phyloP scores from a whole-genome alignment of 2,329 filamentous ascomycete genomes.

The Huntiella decipiens region DNA sequence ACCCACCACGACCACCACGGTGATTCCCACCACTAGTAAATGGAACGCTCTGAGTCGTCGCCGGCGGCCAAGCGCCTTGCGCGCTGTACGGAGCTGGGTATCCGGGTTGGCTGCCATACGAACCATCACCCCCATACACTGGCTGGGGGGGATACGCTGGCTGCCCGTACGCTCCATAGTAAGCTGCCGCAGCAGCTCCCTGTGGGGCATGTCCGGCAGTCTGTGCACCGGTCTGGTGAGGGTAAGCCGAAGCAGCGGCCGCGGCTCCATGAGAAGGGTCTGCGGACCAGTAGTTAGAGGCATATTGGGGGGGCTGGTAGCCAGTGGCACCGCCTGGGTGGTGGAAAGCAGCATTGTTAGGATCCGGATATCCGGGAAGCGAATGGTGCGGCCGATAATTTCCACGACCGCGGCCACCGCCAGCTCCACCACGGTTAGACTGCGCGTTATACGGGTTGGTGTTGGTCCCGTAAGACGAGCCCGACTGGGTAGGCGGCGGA shows the following conservation, averaged over 20 bases:
- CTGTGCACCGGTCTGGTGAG: slow-evolving; percentile 3
- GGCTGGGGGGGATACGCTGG: slow-evolving; percentile 26
- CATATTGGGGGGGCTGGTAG: slow-evolving; percentile 41
- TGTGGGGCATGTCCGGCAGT: slow-evolving; percentile 1
- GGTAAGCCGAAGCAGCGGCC: slow-evolving; percentile 7
- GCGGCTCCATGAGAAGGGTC: slow-evolving; percentile 6
- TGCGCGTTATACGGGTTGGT: slow-evolving; percentile 13
- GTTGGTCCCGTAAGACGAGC: slow-evolving; percentile 28
- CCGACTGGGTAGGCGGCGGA: slow-evolving; percentile 24
- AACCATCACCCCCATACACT: slow-evolving; percentile 22
- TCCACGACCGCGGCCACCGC: slow-evolving; percentile 6
- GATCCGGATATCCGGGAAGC: slow-evolving; percentile 20
- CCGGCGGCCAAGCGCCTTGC: slow-evolving; percentile 20
- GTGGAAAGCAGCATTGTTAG: slow-evolving; percentile 25
- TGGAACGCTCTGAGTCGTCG: slow-evolving; percentile 16
- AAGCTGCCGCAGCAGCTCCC: slow-evolving; percentile 3
- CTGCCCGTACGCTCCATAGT: slow-evolving; percentile 10
- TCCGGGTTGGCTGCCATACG: slow-evolving; percentile 16
- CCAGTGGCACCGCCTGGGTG: slow-evolving; percentile 29
- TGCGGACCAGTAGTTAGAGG: slow-evolving; percentile 14
- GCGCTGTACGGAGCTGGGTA: slow-evolving; percentile 21
- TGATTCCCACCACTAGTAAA: slow-evolving; percentile 9
- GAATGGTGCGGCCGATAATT: slow-evolving; percentile 16
- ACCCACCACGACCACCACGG: slow-evolving; percentile 16
- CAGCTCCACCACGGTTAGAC: slow-evolving; percentile 14